These are phyloP conservation scores for Choiromyces venosus DNA, from an alignment of 495 filamentous ascomycete genomes.

Conservation along the genomic window DNA sequence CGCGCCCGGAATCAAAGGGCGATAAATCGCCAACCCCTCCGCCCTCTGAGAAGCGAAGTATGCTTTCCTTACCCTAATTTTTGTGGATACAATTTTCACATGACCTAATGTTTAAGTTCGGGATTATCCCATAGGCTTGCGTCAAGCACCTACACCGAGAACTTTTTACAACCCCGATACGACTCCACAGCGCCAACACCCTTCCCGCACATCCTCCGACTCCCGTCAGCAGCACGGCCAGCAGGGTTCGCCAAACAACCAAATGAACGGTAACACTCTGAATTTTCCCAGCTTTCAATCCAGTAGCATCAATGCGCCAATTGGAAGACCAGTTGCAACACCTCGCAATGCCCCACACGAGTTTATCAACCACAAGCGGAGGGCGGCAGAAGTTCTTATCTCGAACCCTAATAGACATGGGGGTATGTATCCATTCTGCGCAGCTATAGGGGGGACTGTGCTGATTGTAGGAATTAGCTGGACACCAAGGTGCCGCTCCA, in stretches of 20 bases:
- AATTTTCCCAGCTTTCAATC: conserved; percentile 38
- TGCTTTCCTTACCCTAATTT: conserved; percentile 13
- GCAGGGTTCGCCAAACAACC: conserved; percentile 20
- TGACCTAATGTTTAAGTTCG: conserved; percentile 36
- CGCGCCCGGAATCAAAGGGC: conserved; percentile 33
- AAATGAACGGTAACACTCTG: conserved; percentile 30
- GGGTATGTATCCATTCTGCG: conserved; percentile 26
- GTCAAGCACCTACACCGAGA: conserved; percentile 71
- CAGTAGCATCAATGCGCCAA: conserved; percentile 28
- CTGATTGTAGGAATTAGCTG: conserved; percentile 30
- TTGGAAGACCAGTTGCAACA: conserved; percentile 35
- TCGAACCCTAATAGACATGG: conserved; percentile 36
- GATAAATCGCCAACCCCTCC: conserved; percentile 49
- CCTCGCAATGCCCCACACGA: conserved; percentile 37
- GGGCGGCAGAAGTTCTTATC: conserved; percentile 25
- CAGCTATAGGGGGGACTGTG: conserved; percentile 1
- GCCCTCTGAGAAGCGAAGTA: conserved; percentile 42
- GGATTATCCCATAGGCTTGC: conserved; percentile 57
- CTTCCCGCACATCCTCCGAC: conserved; percentile 28
- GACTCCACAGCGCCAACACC: conserved; percentile 41
- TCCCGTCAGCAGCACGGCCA: conserved; percentile 35
- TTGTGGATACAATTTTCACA: conserved; percentile 12
- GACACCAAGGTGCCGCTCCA: conserved; percentile 28
- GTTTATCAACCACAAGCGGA: conserved; percentile 36
- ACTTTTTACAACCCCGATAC: conserved; percentile 74